Base-by-base conservation (phyloP, 2,329 filamentous ascomycete genomes). In the Xylaria sp. region DNA sequence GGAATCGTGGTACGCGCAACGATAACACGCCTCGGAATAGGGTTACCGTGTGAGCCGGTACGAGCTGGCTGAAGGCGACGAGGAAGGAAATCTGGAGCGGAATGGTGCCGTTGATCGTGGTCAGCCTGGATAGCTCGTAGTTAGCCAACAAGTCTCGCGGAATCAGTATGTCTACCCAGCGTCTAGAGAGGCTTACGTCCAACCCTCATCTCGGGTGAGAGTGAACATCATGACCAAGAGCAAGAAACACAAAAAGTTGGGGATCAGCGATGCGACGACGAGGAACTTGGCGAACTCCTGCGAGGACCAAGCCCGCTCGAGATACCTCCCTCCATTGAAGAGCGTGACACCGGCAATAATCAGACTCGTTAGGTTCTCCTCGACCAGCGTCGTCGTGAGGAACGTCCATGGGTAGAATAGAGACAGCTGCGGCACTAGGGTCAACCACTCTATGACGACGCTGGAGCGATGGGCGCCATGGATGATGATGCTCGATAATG, bases 1-100 rank as follows among this genome's bases (percentile, higher is more conserved):
- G 85, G 67, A 87, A 85, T 52, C 83, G 79, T 16, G 85, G 85
- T 57, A 99, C 92, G 67, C 93, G 90, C 74, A 97, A 86, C 61
- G 94, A 96, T 60, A 97, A 74, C 62, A 96, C 78, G 65, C 92
- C 92, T 65, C 89, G 89, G 78, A 96, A 93, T 60, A 99, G 84
- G 3, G 93, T 94, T 56, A 97, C 93, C 9, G 94, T 99, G 75
- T 99, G 94, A 63, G 96, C 92, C 19, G 94, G 94, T 42, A 97
- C 89, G 54, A 99, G 90, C 76, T 99, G 94, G 77, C 96, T 97
- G 77, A 97, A 96, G 57, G 93, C 91, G 69, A 97, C 91, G 63
- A 99, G 89, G 78, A 97, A 97, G 63, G 90, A 88, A 52, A 94
- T 92, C 75, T 97, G 93, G 59, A 97, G 80, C 13, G 92, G 87